Evolutionary conservation across 2,329 filamentous ascomycete genomes (phyloP), one percentile per base, ranked within the genome.

Genomic region (Fusarium napiforme): DNA sequence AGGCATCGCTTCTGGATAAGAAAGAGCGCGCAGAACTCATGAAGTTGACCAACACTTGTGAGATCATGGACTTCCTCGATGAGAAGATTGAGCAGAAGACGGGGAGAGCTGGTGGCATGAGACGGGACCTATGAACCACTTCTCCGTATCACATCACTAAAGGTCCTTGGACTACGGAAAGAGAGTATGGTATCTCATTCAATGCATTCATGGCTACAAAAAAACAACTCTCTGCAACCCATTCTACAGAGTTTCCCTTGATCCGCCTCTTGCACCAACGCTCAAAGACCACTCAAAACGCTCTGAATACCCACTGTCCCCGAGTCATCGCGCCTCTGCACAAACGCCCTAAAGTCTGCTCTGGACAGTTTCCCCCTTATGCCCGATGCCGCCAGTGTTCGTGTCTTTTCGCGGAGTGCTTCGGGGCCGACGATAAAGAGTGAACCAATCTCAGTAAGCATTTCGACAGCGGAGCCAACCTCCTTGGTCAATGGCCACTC

Each of bases 351-450:
- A 80, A 98, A 91, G 79, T 93, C 92, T 30, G 89, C 86, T 85
- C 91, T 93, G 69, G 84, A 86, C 78, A 90, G 82, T 81, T 87
- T 90, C 79, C 86, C 89, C 30, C 86, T 85, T 37, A 78, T 83
- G 40, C 81, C 83, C 57, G 78, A 81, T 65, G 81, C 81, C 70
- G 79, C 86, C 67, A 92, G 82, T 67, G 89, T 90, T 64, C 92
- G 85, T 60, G 91, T 88, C 77, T 93, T 88, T 82, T 95, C 93
- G 56, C 90, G 86, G 68, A 95, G 84, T 40, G 93, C 93, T 81
- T 95, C 93, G 16, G 92, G 90, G 5, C 94, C 94, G 78, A 99
- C 94, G 72, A 99, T 97, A 81, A 99, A 99, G 60, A 99, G 84
- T 79, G 95, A 98, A 16, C 95, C 96, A 66, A 99, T 94, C 85